phyloP scores from a whole-genome alignment of 177 flowering plant genomes.

The Vitis hybrid region DNA sequence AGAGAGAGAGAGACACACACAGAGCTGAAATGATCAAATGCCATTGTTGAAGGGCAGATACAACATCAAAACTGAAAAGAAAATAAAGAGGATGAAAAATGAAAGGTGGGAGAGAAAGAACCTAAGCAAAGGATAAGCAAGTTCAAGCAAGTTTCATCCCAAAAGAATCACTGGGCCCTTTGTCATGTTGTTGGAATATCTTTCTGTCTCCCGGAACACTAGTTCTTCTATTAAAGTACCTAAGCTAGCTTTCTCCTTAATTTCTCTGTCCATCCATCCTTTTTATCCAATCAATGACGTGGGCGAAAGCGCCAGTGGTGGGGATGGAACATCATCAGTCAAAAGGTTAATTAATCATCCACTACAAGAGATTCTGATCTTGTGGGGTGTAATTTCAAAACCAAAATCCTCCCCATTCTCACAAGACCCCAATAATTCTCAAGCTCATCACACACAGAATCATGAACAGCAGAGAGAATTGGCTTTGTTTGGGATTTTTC shows the following conservation, averaged over 20 bases:
- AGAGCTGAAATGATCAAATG: not conserved
- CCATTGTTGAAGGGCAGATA: not conserved
- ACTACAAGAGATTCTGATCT: constrained; percentile 9
- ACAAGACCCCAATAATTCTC: constrained; percentile 12
- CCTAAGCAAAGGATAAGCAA: constrained; percentile 8
- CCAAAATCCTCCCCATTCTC: not conserved
- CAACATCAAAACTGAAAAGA: no score
- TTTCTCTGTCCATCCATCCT: not conserved
- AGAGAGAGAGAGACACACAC: not conserved
- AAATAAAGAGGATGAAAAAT: no score
- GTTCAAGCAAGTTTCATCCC: constrained; percentile 3
- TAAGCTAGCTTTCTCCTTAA: constrained; percentile 3
- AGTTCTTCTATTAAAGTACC: constrained; percentile 6
- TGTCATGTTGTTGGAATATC: not conserved
- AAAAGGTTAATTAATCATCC: constrained; percentile 13
- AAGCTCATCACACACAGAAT: not conserved
- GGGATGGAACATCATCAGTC: constrained; percentile 13
- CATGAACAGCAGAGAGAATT: not conserved
- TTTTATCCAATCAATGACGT: no score
- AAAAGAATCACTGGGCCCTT: constrained; percentile 12
- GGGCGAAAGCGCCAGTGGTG: not conserved
- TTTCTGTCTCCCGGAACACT: constrained; percentile 9
- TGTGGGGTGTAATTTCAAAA: constrained; percentile 2
- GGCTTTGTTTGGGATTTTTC: not conserved
- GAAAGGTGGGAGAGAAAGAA: constrained; percentile 1